A percentile compares a stretch with the other conserved stretches of the same genome.
Conservation (phyloP, 1,139 yeast genomes). For the Pichia sp. region DNA sequence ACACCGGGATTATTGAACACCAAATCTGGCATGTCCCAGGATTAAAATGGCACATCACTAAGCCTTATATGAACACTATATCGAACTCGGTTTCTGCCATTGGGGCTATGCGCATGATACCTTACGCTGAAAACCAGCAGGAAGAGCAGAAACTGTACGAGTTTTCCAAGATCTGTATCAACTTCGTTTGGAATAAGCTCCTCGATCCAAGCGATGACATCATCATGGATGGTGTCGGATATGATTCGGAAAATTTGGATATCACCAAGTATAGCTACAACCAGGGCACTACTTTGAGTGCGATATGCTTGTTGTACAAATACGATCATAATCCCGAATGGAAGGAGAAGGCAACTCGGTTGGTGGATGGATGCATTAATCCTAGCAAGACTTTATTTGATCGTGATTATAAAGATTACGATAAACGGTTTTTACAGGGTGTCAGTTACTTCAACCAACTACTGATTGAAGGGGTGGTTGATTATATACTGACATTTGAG, state of each 20-base stretch:
- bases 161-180: slow-evolving; percentile 35
- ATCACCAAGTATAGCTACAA: slow-evolving; percentile 66
- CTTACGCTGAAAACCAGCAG: slow-evolving; percentile 28
- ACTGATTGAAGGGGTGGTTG: slow-evolving; percentile 66
- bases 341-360: slow-evolving; percentile 52
- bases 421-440: slow-evolving; percentile 62
- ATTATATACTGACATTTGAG: slow-evolving; percentile 50
- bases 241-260: slow-evolving; percentile 43
- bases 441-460: slow-evolving; percentile 61
- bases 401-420: slow-evolving; percentile 53
- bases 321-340: slow-evolving; percentile 53
- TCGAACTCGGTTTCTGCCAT: slow-evolving; percentile 70
- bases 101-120: slow-evolving; percentile 51
- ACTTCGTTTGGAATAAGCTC: slow-evolving; percentile 43
- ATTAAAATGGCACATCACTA: slow-evolving; percentile 63
- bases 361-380: slow-evolving; percentile 58
- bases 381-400: slow-evolving; percentile 57
- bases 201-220: slow-evolving; percentile 54
- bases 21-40: slow-evolving; percentile 49
- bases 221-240: slow-evolving; percentile 60
- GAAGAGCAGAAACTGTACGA: slow-evolving; percentile 33
- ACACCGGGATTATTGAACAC: slow-evolving; percentile 46
- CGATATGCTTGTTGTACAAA: slow-evolving; percentile 48
- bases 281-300: slow-evolving; percentile 61
- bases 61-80: slow-evolving; percentile 59